Conservation (phyloP, 1,284 basidiomycete genomes). For the Ceratobasidium sp. region DNA sequence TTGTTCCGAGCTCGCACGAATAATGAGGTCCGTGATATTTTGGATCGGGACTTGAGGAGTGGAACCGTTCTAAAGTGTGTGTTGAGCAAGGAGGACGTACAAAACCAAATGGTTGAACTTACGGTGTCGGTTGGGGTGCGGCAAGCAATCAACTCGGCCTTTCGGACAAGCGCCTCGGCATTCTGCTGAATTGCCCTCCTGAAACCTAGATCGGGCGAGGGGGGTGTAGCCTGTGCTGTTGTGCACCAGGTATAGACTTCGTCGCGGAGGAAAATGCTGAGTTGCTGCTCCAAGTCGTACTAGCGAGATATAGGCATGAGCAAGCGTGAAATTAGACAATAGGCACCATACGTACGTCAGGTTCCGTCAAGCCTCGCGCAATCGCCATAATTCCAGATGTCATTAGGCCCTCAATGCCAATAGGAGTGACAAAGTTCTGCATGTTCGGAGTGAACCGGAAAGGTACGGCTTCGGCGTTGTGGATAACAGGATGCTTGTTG, state of each 20-base stretch:
- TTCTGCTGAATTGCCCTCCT: slow-evolving; percentile 77
- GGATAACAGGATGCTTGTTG: slow-evolving; percentile 74
- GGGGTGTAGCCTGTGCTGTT: slow-evolving; percentile 41
- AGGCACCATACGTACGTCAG: slow-evolving; percentile 69
- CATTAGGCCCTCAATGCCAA: slow-evolving; percentile 90
- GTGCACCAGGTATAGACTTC: slow-evolving; percentile 82
- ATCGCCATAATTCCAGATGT: slow-evolving; percentile 91
- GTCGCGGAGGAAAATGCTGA: slow-evolving; percentile 91
- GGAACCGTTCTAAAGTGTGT: not conserved
- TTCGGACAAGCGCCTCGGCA: slow-evolving; percentile 83
- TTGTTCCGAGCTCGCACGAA: slow-evolving; percentile 40
- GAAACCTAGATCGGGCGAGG: slow-evolving; percentile 64
- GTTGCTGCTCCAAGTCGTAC: slow-evolving; percentile 89
- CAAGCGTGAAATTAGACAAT: slow-evolving; percentile 38
- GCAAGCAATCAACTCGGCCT: slow-evolving; percentile 86
- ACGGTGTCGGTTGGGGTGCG: slow-evolving; percentile 85
- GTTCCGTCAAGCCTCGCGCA: slow-evolving; percentile 88
- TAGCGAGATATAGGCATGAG: slow-evolving; percentile 53
- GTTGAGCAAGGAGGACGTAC: not conserved
- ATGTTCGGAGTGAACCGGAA: slow-evolving; percentile 98
- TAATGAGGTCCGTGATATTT: slow-evolving; percentile 38
- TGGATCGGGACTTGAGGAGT: slow-evolving; percentile 37
- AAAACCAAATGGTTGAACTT: slow-evolving; percentile 47
- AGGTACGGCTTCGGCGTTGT: slow-evolving; percentile 83
- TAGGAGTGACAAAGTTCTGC: slow-evolving; percentile 91